Conservation (phyloP, 2,329 filamentous ascomycete genomes). For the Neofusicoccum umdonicola region DNA sequence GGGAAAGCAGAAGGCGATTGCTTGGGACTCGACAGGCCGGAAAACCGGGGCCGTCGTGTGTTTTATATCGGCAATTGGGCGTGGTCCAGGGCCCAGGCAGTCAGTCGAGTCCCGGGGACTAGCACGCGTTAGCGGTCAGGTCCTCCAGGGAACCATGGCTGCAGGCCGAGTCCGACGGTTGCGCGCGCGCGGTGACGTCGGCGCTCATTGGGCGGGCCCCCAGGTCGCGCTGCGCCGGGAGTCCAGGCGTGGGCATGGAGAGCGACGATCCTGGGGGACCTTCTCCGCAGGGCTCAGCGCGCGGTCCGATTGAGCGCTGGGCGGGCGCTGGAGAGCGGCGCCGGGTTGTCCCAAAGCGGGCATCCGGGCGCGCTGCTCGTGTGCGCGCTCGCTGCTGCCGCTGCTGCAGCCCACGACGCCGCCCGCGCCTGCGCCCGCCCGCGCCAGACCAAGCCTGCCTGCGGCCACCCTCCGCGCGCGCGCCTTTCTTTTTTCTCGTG, state of each 20-base stretch:
- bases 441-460: not conserved
- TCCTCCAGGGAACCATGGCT: not conserved
- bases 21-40: not conserved
- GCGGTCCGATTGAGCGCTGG: conserved; percentile 7
- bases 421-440: not conserved
- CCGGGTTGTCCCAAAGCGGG: not conserved
- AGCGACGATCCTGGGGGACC: conserved; percentile 10
- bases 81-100: not conserved
- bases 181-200: conserved; percentile 1
- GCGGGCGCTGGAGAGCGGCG: not conserved
- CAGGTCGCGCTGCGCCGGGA: not conserved
- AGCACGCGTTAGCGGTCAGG: not conserved
- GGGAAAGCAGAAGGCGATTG: not conserved
- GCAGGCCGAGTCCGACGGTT: not conserved
- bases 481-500: not conserved
- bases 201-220: not conserved
- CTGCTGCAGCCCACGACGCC: not conserved
- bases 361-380: not conserved
- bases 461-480: not conserved
- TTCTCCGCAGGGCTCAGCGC: not conserved
- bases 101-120: not conserved
- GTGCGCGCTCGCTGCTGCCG: not conserved
- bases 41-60: not conserved
- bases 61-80: not conserved
- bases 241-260: conserved; percentile 12